These are phyloP conservation scores for Fraxinus velutina DNA, from an alignment of 305 asterid genomes.

Conservation along the genomic window DNA sequence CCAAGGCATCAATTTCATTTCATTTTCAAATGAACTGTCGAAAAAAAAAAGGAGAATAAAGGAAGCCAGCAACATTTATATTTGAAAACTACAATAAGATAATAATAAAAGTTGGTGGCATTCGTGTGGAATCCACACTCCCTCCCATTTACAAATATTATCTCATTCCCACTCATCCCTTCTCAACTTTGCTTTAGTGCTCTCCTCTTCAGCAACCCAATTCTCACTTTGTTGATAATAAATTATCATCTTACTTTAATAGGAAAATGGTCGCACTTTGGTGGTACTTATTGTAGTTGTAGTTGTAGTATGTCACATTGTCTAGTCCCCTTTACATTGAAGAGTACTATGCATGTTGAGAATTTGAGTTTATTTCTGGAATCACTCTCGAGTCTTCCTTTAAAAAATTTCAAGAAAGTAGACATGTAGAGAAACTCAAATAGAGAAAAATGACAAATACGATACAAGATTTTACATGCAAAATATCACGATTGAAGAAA, in stretches of 20 bases:
- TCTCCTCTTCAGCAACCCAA: slow-evolving; percentile 59
- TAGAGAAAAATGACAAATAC: too few relatives aligned
- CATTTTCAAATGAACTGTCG: slow-evolving; percentile 2
- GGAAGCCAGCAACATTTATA: neutral
- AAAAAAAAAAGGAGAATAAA: slow-evolving; percentile 1
- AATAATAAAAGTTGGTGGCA: slow-evolving; percentile 35
- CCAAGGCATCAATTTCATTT: neutral
- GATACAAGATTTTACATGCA: neutral
- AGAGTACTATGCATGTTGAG: neutral
- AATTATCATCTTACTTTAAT: neutral
- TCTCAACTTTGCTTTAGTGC: slow-evolving; percentile 25
- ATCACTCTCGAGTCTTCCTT: neutral
- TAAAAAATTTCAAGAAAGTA: neutral
- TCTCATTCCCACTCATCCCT: slow-evolving; percentile 26
- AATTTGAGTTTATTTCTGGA: neutral
- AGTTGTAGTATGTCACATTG: neutral
- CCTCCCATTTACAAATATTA: slow-evolving; percentile 28
- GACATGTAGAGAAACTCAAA: neutral
- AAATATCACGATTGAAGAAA: neutral
- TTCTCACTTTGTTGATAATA: slow-evolving; percentile 20
- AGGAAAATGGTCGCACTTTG: neutral
- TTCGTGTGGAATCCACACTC: slow-evolving; percentile 58
- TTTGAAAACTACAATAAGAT: neutral
- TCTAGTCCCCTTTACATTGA: neutral
- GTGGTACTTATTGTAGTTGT: neutral